Conservation (phyloP, 179 eudicot genomes). For the Amaranthus tricolor region DNA sequence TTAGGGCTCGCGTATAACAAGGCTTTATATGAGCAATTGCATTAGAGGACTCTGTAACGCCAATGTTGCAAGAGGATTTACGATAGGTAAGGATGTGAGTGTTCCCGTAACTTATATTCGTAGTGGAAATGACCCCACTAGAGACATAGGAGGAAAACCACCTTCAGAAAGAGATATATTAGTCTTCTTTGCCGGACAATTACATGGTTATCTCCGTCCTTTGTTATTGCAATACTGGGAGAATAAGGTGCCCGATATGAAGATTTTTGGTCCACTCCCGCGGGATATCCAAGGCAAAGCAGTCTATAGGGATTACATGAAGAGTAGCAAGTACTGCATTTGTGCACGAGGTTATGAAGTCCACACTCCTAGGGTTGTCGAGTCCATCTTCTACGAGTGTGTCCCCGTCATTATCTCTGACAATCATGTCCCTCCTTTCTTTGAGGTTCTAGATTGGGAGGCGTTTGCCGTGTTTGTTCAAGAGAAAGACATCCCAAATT, state of each 20-base stretch:
- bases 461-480: slow-evolving; percentile 28
- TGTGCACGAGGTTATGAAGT: slow-evolving; percentile 37
- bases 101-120: slow-evolving; percentile 66
- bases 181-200: slow-evolving; percentile 76
- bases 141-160: slow-evolving; percentile 64
- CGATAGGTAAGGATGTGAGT: slow-evolving; percentile 63
- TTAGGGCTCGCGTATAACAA: slow-evolving; percentile 60
- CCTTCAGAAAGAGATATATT: slow-evolving; percentile 48
- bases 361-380: slow-evolving; percentile 37
- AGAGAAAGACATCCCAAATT: slow-evolving; percentile 36
- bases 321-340: slow-evolving; percentile 36
- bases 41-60: slow-evolving; percentile 75
- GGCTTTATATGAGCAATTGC: slow-evolving; percentile 44
- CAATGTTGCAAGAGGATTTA: slow-evolving; percentile 59
- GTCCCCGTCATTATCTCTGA: slow-evolving; percentile 36
- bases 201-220: slow-evolving; percentile 74
- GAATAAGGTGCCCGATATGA: slow-evolving; percentile 62
- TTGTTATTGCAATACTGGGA: slow-evolving; percentile 60
- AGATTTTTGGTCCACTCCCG: slow-evolving; percentile 59
- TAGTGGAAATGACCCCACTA: slow-evolving; percentile 45
- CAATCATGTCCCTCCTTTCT: slow-evolving; percentile 38
- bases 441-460: slow-evolving; percentile 36
- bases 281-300: slow-evolving; percentile 48
- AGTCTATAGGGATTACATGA: slow-evolving; percentile 34
- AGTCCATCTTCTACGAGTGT: slow-evolving; percentile 37